These are phyloP conservation scores for Pholiota conissans DNA, from an alignment of 768 basidiomycete species.

Conservation along the genomic window DNA sequence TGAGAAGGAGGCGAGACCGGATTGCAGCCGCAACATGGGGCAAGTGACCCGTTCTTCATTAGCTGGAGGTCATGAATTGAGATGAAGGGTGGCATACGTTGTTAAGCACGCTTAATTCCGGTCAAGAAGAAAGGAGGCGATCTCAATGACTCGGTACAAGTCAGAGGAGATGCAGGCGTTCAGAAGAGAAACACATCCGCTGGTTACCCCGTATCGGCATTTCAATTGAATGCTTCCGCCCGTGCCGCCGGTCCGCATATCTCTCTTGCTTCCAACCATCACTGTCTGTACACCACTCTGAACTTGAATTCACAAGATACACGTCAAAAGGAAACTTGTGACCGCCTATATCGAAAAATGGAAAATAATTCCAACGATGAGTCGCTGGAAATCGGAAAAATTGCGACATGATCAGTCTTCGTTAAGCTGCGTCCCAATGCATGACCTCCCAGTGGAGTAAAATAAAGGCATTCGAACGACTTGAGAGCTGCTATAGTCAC, in stretches of 20 bases:
- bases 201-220: background rate
- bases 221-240: background rate
- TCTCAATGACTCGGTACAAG: no score
- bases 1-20: slow-evolving; percentile 5
- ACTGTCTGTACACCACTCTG: background rate
- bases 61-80: background rate
- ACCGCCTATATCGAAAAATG: background rate
- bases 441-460: background rate
- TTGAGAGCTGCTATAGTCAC: background rate
- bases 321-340: background rate
- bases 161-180: no score
- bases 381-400: background rate
- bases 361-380: background rate
- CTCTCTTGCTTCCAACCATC: background rate
- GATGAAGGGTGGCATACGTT: background rate
- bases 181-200: no score
- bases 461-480: background rate
- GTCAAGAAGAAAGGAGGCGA: background rate
- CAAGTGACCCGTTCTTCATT: background rate
- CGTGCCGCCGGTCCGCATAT: background rate
- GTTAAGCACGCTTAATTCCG: background rate
- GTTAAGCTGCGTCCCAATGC: background rate
- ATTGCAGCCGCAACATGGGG: slow-evolving; percentile 13
- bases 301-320: background rate
- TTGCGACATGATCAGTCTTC: background rate